phyloP scores from a whole-genome alignment of 2,329 filamentous ascomycete species.

The Microdochium paspali region DNA sequence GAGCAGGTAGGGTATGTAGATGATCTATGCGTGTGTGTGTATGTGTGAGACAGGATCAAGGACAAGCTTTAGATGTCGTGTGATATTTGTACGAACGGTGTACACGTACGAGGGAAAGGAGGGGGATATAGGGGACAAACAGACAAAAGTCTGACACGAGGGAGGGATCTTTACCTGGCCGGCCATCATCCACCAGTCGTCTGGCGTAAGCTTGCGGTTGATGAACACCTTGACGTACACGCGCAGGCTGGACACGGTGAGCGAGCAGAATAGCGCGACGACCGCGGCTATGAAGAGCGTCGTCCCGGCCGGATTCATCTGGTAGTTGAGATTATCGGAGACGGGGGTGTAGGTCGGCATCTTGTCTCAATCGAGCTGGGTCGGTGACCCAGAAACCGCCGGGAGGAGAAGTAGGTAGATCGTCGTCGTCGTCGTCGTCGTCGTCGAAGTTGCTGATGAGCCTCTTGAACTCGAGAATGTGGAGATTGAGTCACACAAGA shows the following conservation, averaged over 20 bases:
- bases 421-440: too few species aligned
- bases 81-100: neutral
- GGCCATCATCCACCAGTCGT: slow-evolving; percentile 37
- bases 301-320: slow-evolving; percentile 13
- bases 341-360: too few species aligned
- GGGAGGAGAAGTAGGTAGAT: too few species aligned
- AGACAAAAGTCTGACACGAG: neutral
- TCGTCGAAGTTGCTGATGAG: too few species aligned
- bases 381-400: too few species aligned
- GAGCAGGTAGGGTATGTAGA: slow-evolving; percentile 21
- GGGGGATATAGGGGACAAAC: neutral
- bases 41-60: neutral
- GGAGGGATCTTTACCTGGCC: slow-evolving; percentile 27
- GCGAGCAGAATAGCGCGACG: slow-evolving; percentile 23
- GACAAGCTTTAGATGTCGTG: neutral
- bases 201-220: slow-evolving; percentile 29
- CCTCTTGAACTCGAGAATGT: too few species aligned
- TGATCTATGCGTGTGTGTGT: slow-evolving; percentile 14
- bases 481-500: too few species aligned
- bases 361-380: too few species aligned
- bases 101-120: neutral
- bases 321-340: slow-evolving; percentile 9
- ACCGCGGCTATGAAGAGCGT: slow-evolving; percentile 11
- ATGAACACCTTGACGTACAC: slow-evolving; percentile 33
- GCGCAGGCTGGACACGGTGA: slow-evolving; percentile 27